Conservation (phyloP, 2,329 filamentous ascomycete genomes). For the Coniochaeta pulveracea region DNA sequence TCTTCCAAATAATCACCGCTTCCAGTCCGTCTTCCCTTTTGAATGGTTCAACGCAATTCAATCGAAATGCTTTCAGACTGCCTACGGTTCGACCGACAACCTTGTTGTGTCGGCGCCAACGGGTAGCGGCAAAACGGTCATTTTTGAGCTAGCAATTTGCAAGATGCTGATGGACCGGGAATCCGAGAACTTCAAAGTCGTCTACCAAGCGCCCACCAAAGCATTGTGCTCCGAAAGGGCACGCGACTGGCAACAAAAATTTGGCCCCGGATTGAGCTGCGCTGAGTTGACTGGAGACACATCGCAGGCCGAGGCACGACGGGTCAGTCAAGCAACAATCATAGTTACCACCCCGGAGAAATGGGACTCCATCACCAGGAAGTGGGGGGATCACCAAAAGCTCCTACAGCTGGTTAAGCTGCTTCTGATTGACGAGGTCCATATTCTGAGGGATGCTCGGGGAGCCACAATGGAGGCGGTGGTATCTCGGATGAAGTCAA, state of each 20-base stretch:
- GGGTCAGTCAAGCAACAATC: slow-evolving; percentile 64
- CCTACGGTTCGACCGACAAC: slow-evolving; percentile 62
- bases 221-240: slow-evolving; percentile 68
- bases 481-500: slow-evolving; percentile 78
- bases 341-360: slow-evolving; percentile 86
- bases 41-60: slow-evolving; percentile 72
- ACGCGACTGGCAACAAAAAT: slow-evolving; percentile 69
- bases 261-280: slow-evolving; percentile 53
- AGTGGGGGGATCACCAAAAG: slow-evolving; percentile 71
- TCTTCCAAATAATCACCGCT: slow-evolving; percentile 49
- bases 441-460: slow-evolving; percentile 70
- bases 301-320: slow-evolving; percentile 50
- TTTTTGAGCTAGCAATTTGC: slow-evolving; percentile 76
- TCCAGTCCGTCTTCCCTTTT: slow-evolving; percentile 61
- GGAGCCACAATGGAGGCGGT: slow-evolving; percentile 75
- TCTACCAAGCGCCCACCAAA: slow-evolving; percentile 80
- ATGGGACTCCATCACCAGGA: slow-evolving; percentile 81
- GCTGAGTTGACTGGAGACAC: slow-evolving; percentile 78
- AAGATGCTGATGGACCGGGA: slow-evolving; percentile 46
- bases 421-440: slow-evolving; percentile 79
- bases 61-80: slow-evolving; percentile 60
- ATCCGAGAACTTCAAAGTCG: slow-evolving; percentile 59
- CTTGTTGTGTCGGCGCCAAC: slow-evolving; percentile 73
- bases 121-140: slow-evolving; percentile 73
- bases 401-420: slow-evolving; percentile 66